Conservation (phyloP, 2,329 filamentous ascomycete species). For the Cordyceps militaris region DNA sequence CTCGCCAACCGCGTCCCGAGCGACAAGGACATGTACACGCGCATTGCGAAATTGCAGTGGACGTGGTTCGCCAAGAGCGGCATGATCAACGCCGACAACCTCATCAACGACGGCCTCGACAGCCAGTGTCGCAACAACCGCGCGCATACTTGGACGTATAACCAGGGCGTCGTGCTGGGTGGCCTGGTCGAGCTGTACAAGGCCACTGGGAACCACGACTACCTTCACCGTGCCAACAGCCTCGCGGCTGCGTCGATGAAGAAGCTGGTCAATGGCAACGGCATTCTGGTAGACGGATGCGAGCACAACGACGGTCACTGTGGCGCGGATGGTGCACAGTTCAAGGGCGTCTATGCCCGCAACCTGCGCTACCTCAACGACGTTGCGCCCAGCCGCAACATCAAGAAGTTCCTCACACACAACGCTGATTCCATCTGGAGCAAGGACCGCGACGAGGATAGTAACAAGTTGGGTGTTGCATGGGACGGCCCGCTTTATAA, state of each 20-base stretch:
- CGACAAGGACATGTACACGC: slow-evolving; percentile 33
- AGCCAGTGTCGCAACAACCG: slow-evolving; percentile 45
- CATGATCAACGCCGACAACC: slow-evolving; percentile 42
- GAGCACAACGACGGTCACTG: slow-evolving; percentile 30
- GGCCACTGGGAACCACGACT: slow-evolving; percentile 34
- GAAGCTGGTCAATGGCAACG: slow-evolving; percentile 34
- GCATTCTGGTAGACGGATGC: slow-evolving; percentile 38
- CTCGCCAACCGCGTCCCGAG: slow-evolving; percentile 42
- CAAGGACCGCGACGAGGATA: slow-evolving; percentile 40
- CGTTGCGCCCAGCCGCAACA: slow-evolving; percentile 41
- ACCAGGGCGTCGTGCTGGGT: slow-evolving; percentile 51
- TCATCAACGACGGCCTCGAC: slow-evolving; percentile 49
- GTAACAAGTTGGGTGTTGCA: slow-evolving; percentile 50
- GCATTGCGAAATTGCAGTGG: slow-evolving; percentile 44
- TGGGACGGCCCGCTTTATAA: slow-evolving; percentile 55
- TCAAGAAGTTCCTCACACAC: slow-evolving; percentile 46
- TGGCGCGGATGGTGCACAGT: slow-evolving; percentile 50
- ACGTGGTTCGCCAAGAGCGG: slow-evolving; percentile 44
- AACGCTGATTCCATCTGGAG: slow-evolving; percentile 63
- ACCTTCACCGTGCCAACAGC: slow-evolving; percentile 35
- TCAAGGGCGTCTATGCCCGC: slow-evolving; percentile 65
- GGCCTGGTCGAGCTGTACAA: slow-evolving; percentile 43
- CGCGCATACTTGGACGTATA: slow-evolving; percentile 46
- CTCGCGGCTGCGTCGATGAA: slow-evolving; percentile 48
- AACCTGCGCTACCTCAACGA: slow-evolving; percentile 54